Evolutionary conservation across 2,329 filamentous ascomycete species (phyloP).

Genomic region (Chalaropsis ovoidea): DNA sequence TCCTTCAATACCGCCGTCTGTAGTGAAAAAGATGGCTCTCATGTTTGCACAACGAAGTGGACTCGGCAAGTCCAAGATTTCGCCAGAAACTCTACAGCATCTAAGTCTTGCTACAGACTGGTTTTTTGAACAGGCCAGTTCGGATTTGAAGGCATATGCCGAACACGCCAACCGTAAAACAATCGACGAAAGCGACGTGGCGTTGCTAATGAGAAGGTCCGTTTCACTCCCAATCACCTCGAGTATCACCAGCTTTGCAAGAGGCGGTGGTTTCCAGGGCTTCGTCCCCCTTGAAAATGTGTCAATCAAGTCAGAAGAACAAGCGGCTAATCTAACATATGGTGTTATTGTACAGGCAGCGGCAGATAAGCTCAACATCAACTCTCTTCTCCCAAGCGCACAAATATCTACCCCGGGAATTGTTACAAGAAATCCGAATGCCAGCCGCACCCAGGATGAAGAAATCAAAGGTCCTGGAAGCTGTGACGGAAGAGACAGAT

Average conservation of each 20-base stretch:
- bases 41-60: constrained; percentile 60
- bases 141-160: constrained; percentile 70
- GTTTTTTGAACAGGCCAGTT: constrained; percentile 81
- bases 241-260: no score
- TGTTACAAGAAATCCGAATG: constrained; percentile 74
- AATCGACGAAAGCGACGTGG: constrained; percentile 75
- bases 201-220: constrained; percentile 74
- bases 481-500: constrained; percentile 36
- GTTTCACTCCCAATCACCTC: constrained; percentile 30
- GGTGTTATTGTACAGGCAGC: constrained; percentile 51
- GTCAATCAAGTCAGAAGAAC: not conserved
- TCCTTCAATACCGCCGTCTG: constrained; percentile 59
- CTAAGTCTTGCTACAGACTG: constrained; percentile 76
- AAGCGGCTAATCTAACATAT: constrained; percentile 28
- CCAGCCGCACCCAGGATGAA: constrained; percentile 45
- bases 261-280: no score
- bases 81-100: constrained; percentile 60
- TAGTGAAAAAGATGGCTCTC: constrained; percentile 64
- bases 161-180: constrained; percentile 72
- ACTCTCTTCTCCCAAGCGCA: constrained; percentile 80
- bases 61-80: constrained; percentile 56
- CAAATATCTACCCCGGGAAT: constrained; percentile 67
- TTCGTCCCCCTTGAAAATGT: not conserved
- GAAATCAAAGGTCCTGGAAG: constrained; percentile 32
- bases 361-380: constrained; percentile 58